Evolutionary conservation across 2,329 filamentous ascomycete genomes (phyloP), one percentile per base, ranked within the genome.

Genomic region (Colletotrichum orchidophilum): DNA sequence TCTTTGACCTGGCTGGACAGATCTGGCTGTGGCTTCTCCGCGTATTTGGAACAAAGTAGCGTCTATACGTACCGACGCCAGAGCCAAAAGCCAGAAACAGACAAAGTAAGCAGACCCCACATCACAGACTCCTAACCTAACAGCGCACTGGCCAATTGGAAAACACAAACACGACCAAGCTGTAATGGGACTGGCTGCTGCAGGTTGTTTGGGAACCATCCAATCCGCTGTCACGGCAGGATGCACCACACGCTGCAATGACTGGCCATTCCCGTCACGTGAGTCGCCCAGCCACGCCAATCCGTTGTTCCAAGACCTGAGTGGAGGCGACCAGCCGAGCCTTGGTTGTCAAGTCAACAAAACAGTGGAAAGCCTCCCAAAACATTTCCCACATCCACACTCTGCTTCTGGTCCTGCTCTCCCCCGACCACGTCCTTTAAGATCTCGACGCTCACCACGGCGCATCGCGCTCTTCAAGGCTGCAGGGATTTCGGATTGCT

Each of bases 51-150:
- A 63, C 54, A 66, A 53, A 46, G 35, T 67, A 50, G 29, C 18
- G 26, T 42, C 5, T 52, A 24, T 63, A 68, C 65, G 65, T 68
- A 71, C 73, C 24, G 18, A 71, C 67, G 59, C 71, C 72, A 59
- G 60, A 69, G 70, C 55, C 66, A 54, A 73, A 75, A 35, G 27
- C 50, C 67, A 74, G 59, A 62, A 24, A 65, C 66, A 31, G 76
- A 73, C 68, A 31, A 73, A 73, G 53, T 72, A 75, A 53, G 55
- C 73, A n/a, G 67, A 57, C 59, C 39, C 64, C 65, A 63, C 65
- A 68, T 63, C 57, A 68, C 52, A 53, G 46, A 66, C 33, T 21
- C 24, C 21, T 26, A 18, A 11, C n/a, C n/a, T n/a, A n/a, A n/a
- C n/a, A 8, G 18, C 46, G 12, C 26, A 29, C 46, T 54, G 49